Percentiles rank a stretch among this genome's conserved stretches.
Conservation (phyloP, 208 protist genomes). For the Naegleria gruberi region DNA sequence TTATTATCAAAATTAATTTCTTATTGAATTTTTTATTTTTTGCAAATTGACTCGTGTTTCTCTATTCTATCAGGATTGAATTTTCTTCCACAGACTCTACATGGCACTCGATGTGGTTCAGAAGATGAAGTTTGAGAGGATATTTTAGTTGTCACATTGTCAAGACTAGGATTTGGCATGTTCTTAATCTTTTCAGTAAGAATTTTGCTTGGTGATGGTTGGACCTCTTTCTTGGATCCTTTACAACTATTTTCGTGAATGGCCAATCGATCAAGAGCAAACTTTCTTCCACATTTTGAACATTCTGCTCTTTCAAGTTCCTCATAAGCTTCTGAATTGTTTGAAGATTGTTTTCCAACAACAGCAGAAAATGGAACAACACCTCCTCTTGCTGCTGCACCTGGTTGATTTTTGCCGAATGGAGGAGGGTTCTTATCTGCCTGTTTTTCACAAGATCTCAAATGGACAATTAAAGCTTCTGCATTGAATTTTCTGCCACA, state of each 20-base stretch:
- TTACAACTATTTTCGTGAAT: not conserved
- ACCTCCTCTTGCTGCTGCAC: not conserved
- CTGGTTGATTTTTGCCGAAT: not conserved
- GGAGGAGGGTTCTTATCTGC: not conserved
- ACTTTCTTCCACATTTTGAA: constrained; percentile 4
- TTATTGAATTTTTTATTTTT: too few relatives aligned
- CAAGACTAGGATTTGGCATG: too few relatives aligned
- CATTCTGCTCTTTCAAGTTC: not conserved
- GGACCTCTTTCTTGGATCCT: not conserved
- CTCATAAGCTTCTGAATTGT: not conserved
- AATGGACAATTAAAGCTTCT: not conserved
- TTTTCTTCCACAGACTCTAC: not conserved
- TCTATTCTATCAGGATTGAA: constrained; percentile 5
- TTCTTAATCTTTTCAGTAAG: not conserved
- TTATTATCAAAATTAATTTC: too few relatives aligned
- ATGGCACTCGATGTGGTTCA: not conserved
- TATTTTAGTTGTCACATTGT: not conserved
- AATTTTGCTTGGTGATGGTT: not conserved
- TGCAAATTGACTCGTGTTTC: not conserved
- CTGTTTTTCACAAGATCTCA: not conserved
- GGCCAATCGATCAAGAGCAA: not conserved
- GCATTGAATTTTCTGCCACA: constrained; percentile 5
- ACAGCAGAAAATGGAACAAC: not conserved
- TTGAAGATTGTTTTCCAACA: not conserved
- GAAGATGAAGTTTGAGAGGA: not conserved